phyloP scores from a whole-genome alignment of 139 green algal species.

The Astrephomene gubernaculifera region DNA sequence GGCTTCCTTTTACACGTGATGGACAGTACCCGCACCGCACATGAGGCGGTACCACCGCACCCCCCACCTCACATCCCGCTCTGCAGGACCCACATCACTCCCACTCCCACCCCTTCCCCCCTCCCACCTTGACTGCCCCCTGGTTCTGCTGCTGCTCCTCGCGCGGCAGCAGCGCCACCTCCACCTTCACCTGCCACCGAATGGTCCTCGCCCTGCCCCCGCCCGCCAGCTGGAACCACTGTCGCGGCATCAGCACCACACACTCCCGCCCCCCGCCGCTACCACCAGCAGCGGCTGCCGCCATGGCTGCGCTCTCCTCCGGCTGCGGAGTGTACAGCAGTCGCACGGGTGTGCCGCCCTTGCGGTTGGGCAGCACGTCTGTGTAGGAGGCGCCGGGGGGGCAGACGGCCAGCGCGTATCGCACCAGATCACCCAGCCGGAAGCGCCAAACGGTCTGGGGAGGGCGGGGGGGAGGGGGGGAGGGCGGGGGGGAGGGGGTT shows the following conservation, averaged over 20 bases:
- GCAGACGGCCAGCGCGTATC: not conserved
- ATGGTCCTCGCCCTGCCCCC: not conserved
- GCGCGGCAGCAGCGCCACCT: constrained; percentile 3
- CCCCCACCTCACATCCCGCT: not conserved
- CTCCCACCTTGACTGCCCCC: not conserved
- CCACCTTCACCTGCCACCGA: not conserved
- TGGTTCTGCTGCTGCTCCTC: not conserved
- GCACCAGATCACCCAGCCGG: not conserved
- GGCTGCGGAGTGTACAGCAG: not conserved
- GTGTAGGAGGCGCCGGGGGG: not conserved
- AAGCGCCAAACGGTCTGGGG: not conserved
- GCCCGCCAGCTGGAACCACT: not conserved
- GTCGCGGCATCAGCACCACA: not conserved
- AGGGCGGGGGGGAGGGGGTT: not conserved
- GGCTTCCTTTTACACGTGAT: not conserved
- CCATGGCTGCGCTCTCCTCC: not conserved
- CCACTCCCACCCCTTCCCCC: not conserved
- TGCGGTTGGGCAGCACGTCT: constrained; percentile 11
- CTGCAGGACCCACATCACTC: not conserved
- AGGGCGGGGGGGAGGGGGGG: not conserved
- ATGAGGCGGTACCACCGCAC: not conserved
- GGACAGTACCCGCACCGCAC: not conserved
- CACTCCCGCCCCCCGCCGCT: not conserved
- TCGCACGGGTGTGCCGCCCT: not conserved
- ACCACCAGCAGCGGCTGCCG: not conserved